These are phyloP conservation scores for Cercospora zeae-maydis DNA, from an alignment of 2,329 filamentous ascomycete species.

Conservation along the genomic window DNA sequence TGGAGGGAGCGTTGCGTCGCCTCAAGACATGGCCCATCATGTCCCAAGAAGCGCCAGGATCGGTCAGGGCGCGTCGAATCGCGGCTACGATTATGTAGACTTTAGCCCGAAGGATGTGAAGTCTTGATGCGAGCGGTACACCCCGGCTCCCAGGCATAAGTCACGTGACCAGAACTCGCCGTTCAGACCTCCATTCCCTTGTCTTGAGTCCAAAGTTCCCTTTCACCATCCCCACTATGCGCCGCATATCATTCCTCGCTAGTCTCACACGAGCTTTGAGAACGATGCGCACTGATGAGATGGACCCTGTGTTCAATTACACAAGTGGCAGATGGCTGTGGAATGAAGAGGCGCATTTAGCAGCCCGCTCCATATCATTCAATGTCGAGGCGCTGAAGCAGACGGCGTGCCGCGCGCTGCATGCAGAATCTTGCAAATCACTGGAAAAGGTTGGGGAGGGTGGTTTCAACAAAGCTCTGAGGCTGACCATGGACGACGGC, in stretches of 20 bases:
- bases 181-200: too few relatives aligned
- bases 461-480: conserved; percentile 31
- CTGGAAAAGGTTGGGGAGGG: conserved; percentile 36
- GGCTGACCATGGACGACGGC: conserved; percentile 29
- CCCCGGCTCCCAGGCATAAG: too few relatives aligned
- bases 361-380: conserved; percentile 36
- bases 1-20: too few relatives aligned
- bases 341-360: conserved; percentile 37
- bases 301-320: conserved; percentile 20
- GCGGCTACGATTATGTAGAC: too few relatives aligned
- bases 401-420: conserved; percentile 33
- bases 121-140: too few relatives aligned
- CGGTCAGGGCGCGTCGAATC: too few relatives aligned
- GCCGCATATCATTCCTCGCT: not conserved
- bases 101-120: too few relatives aligned
- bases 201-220: not conserved
- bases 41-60: too few relatives aligned
- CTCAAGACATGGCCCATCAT: too few relatives aligned
- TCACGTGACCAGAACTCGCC: too few relatives aligned
- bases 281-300: not conserved
- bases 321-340: conserved; percentile 38
- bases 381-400: conserved; percentile 38
- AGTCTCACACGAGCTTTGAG: not conserved
- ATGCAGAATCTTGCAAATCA: conserved; percentile 35
- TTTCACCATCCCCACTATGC: not conserved